These are phyloP conservation scores for Penicillium paneum DNA, from an alignment of 2,329 filamentous ascomycete genomes.

Conservation along the genomic window DNA sequence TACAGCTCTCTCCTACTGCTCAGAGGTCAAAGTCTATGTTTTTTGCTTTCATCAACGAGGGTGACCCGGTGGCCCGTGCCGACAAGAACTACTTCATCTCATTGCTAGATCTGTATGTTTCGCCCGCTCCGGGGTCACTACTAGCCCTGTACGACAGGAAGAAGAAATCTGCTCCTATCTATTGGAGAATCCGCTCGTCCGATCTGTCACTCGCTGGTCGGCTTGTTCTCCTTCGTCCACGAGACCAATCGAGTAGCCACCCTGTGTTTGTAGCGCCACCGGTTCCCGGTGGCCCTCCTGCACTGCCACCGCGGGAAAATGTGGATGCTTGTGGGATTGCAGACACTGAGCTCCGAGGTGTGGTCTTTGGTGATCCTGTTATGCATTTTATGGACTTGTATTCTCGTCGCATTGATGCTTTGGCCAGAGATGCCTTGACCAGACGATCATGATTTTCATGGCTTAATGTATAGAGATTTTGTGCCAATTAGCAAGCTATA, in stretches of 20 bases:
- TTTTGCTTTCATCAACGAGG: constrained; percentile 78
- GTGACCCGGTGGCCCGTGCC: constrained; percentile 74
- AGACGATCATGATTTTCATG: constrained; percentile 21
- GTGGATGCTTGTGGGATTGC: constrained; percentile 66
- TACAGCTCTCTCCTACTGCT: constrained; percentile 56
- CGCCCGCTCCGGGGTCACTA: constrained; percentile 50
- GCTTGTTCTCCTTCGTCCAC: constrained; percentile 15
- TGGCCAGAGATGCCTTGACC: constrained; percentile 67
- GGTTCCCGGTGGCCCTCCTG: constrained; percentile 65
- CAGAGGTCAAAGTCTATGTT: constrained; percentile 67
- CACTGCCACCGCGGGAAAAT: constrained; percentile 46
- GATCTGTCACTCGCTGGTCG: constrained; percentile 14
- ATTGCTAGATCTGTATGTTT: constrained; percentile 67
- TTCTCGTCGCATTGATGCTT: constrained; percentile 63
- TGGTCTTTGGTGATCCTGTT: constrained; percentile 78
- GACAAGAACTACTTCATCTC: constrained; percentile 73
- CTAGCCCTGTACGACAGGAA: constrained; percentile 14
- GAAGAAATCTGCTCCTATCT: constrained; percentile 21
- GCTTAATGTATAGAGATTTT: neutral
- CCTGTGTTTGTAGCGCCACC: constrained; percentile 65
- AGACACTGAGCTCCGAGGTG: constrained; percentile 64
- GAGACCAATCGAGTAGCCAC: constrained; percentile 60
- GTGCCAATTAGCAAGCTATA: too few species aligned
- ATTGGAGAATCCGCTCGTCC: constrained; percentile 14
- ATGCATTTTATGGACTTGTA: constrained; percentile 80